phyloP scores from a whole-genome alignment of 75 land plant species.

The Azolla pinnata region DNA sequence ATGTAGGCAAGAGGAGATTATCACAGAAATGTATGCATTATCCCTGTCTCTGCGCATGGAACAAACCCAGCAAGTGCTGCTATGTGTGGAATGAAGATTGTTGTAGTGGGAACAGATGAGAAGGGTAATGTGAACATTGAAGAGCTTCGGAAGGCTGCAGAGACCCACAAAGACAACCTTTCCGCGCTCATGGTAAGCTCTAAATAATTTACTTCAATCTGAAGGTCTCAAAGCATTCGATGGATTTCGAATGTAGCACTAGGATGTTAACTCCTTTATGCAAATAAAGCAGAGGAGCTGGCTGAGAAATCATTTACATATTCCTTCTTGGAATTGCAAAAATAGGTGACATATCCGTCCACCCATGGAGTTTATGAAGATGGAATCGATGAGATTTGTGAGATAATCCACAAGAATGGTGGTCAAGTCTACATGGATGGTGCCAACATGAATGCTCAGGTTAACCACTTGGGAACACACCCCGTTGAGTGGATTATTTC shows the following conservation, averaged over 20 bases:
- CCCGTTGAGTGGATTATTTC: too few species aligned
- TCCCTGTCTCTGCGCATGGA: slow-evolving; percentile 93
- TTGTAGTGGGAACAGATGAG: slow-evolving; percentile 84
- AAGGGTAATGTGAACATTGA: slow-evolving; percentile 90
- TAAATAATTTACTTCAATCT: neutral
- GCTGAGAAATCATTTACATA: too few species aligned
- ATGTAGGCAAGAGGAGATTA: slow-evolving; percentile 71
- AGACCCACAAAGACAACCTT: slow-evolving; percentile 67
- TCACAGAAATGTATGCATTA: slow-evolving; percentile 90
- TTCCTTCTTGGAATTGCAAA: too few species aligned
- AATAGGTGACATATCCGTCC: slow-evolving; percentile 93
- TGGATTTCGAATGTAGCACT: too few species aligned
- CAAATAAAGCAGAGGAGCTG: too few species aligned
- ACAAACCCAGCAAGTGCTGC: slow-evolving; percentile 99
- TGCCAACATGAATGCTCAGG: slow-evolving; percentile 99
- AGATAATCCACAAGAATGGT: slow-evolving; percentile 88
- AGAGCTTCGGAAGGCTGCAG: slow-evolving; percentile 77
- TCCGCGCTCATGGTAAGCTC: slow-evolving; percentile 79
- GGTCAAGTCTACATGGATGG: slow-evolving; percentile 99
- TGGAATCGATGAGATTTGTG: slow-evolving; percentile 93
- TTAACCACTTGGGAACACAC: slow-evolving; percentile 10
- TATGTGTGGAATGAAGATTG: slow-evolving; percentile 99
- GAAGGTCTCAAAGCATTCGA: too few species aligned
- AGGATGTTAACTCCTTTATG: too few species aligned
- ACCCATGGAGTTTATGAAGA: slow-evolving; percentile 99